phyloP scores from a whole-genome alignment of 495 filamentous ascomycete species.

The Xylaria intraflava region DNA sequence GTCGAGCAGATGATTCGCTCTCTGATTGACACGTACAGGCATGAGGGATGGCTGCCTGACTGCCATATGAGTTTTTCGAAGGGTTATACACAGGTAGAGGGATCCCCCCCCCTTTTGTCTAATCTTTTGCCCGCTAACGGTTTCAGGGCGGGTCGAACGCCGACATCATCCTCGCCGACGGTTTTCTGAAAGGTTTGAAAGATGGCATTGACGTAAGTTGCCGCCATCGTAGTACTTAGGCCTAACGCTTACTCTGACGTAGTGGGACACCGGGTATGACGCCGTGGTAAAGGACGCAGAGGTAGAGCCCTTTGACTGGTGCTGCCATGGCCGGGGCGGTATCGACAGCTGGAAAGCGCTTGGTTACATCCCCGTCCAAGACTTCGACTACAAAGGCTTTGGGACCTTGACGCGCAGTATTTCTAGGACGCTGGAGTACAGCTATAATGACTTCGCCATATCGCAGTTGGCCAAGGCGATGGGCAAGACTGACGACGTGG shows the following conservation, averaged over 20 bases:
- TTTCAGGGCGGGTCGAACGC: conserved; percentile 70
- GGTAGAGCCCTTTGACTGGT: conserved; percentile 65
- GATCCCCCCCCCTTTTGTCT: background rate
- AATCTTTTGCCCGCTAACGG: background rate
- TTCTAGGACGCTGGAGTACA: conserved; percentile 68
- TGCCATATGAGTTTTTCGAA: conserved; percentile 59
- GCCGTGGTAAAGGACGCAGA: conserved; percentile 73
- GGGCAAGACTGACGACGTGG: conserved; percentile 46
- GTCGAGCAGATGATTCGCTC: conserved; percentile 62
- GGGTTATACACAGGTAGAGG: conserved; percentile 57
- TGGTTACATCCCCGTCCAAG: conserved; percentile 62
- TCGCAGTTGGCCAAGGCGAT: conserved; percentile 53
- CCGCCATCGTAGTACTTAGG: background rate
- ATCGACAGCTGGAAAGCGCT: conserved; percentile 61
- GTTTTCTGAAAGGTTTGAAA: conserved; percentile 60
- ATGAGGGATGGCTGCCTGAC: conserved; percentile 64
- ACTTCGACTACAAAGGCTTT: conserved; percentile 60
- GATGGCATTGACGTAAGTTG: conserved; percentile 50
- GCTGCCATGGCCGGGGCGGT: conserved; percentile 61
- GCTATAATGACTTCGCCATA: conserved; percentile 73
- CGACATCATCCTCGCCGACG: conserved; percentile 66
- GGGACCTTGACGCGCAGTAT: conserved; percentile 66
- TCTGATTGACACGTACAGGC: conserved; percentile 64
- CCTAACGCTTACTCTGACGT: background rate
- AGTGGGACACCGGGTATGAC: conserved; percentile 64